These are phyloP conservation scores for Podospora tetraspora DNA, from an alignment of 495 filamentous ascomycete species.

Conservation along the genomic window DNA sequence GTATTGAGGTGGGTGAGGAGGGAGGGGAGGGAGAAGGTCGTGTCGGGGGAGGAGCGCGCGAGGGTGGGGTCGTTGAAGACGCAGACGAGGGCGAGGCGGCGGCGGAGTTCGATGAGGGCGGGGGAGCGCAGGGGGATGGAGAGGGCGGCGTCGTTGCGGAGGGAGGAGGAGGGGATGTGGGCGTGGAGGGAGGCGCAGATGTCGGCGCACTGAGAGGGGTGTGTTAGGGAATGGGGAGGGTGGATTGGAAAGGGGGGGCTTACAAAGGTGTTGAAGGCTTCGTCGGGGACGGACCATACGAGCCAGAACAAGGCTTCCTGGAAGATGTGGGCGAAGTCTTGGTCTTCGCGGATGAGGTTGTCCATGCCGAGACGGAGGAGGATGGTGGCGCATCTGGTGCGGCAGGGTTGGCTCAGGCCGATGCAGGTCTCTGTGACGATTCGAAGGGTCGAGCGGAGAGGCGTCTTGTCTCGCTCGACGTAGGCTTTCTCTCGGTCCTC, in stretches of 20 bases:
- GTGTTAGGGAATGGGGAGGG: not conserved
- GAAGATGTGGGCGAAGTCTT: slow-evolving; percentile 24
- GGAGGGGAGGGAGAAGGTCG: slow-evolving; percentile 45
- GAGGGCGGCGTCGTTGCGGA: slow-evolving; percentile 48
- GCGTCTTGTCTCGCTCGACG: slow-evolving; percentile 31
- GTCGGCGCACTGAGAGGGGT: slow-evolving; percentile 42
- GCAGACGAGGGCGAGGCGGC: slow-evolving; percentile 68
- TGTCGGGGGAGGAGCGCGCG: slow-evolving; percentile 39
- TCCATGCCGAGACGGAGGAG: slow-evolving; percentile 54
- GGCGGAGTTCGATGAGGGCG: slow-evolving; percentile 56
- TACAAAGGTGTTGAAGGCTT: slow-evolving; percentile 24
- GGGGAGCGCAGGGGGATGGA: slow-evolving; percentile 55
- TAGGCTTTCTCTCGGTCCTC: slow-evolving; percentile 23
- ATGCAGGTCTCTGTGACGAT: slow-evolving; percentile 28
- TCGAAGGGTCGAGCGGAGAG: slow-evolving; percentile 31
- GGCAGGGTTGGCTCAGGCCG: slow-evolving; percentile 16
- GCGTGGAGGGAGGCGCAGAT: slow-evolving; percentile 50
- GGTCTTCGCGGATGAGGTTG: slow-evolving; percentile 35
- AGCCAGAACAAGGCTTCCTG: slow-evolving; percentile 20
- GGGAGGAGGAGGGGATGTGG: slow-evolving; percentile 43
- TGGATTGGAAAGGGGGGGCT: slow-evolving; percentile 10
- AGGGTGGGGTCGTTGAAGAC: slow-evolving; percentile 51
- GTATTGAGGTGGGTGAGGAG: slow-evolving; percentile 50
- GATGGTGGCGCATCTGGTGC: slow-evolving; percentile 26
- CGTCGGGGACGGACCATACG: slow-evolving; percentile 15